Conservation (phyloP, 2,329 filamentous ascomycete species). For the Fusarium papillatum region DNA sequence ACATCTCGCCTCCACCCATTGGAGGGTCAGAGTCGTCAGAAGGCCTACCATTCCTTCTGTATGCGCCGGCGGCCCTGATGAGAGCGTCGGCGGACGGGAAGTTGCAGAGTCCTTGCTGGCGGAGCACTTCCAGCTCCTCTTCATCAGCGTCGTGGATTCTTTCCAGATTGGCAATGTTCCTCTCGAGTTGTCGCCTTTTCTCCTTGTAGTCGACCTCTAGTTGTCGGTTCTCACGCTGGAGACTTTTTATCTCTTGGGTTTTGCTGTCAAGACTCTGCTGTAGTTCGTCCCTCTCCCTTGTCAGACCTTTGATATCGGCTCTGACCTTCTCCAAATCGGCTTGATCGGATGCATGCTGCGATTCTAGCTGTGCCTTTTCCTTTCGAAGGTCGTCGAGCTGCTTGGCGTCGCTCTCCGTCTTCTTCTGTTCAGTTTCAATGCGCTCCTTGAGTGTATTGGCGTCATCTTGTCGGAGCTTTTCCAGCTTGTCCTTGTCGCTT, state of each 20-base stretch:
- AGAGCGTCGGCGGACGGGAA: slow-evolving; percentile 15
- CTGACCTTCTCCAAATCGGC: not conserved
- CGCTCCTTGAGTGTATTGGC: not conserved
- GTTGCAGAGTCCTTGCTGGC: not conserved
- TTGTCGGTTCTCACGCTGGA: not conserved
- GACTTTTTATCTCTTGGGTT: not conserved
- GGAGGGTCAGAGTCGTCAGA: not conserved
- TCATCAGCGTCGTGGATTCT: not conserved
- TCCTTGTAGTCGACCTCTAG: not conserved
- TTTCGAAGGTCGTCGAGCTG: not conserved
- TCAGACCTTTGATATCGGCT: not conserved
- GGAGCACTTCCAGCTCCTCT: not conserved
- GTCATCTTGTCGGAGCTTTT: not conserved
- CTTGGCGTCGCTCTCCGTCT: not conserved
- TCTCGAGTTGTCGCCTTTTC: not conserved
- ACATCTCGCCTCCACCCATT: not conserved
- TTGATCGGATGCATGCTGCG: not conserved
- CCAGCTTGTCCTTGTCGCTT: not conserved
- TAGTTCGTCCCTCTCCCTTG: not conserved
- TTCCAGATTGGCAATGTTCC: not conserved
- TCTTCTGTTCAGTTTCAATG: not conserved
- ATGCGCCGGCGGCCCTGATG: slow-evolving; percentile 6
- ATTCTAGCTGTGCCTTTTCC: not conserved
- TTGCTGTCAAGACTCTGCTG: not conserved
- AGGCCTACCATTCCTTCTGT: not conserved